Evolutionary conservation across 2,329 filamentous ascomycete genomes (phyloP), one percentile per base, ranked within the genome.

Genomic region (Pseudogymnoascus sp.): DNA sequence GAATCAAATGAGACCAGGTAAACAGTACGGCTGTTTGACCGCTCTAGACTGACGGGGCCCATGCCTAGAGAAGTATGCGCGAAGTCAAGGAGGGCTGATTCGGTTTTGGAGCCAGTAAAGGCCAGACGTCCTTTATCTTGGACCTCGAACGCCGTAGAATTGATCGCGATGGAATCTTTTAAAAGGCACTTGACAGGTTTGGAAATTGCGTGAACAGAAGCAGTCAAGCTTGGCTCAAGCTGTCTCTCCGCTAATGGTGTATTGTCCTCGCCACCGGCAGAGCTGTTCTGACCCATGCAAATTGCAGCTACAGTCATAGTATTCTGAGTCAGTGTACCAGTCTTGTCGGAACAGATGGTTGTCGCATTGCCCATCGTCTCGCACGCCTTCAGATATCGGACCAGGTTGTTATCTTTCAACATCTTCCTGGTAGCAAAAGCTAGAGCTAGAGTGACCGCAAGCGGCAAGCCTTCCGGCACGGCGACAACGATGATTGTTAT

Each of bases 291-390:
- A 23, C 86, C 86, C 46, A 89, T 77, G 3, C 85, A 84, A 9
- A 86, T 87, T 23, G 87, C 85, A 21, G 90, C 88, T 1, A 90
- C 87, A 0, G 87, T 89, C 86, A 88, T 88, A 72, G 84, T 84
- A 71, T 88, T 88, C 63, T 88, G 85, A 1, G 87, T 89, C n/a
- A 89, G 75, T 3, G 87, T 89, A 37, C 87, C 87, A 0, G 87
- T 89, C 75, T 89, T 89, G 74, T 89, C 88, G 4, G 88, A 90
- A 73, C 89, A 92, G 28, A 92, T 86, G 0, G 88, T 88, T 2
- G 83, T 86, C 2, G 82, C 83, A 67, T 88, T 88, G 1, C 85
- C 85, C 84, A 88, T 87, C 3, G 84, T 87, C 72, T 88, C 85
- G 69, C 84, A 87, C 56, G 84, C 84, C 62, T 82, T 79, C 25